These are phyloP conservation scores for Vitis cinerea DNA, from an alignment of 164 flowering plant species.

Conservation along the genomic window DNA sequence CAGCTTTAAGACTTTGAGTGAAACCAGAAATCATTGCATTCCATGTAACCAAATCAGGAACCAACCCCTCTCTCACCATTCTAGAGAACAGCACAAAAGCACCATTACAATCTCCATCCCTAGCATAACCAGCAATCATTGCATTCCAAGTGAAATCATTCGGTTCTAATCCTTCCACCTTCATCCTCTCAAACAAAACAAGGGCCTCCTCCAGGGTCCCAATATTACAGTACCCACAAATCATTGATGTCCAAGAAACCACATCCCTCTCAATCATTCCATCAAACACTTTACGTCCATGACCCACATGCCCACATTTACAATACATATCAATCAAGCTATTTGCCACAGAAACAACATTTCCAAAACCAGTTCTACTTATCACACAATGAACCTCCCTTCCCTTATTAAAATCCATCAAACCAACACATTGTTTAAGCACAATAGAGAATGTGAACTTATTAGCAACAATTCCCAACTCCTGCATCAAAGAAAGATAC, in stretches of 20 bases:
- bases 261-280: slow-evolving; percentile 45
- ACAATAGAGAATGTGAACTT: slow-evolving; percentile 48
- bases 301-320: slow-evolving; percentile 43
- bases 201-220: slow-evolving; percentile 32
- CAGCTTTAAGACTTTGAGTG: slow-evolving; percentile 30
- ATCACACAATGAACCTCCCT: slow-evolving; percentile 42
- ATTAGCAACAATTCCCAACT: slow-evolving; percentile 36
- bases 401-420: slow-evolving; percentile 56
- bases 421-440: slow-evolving; percentile 63
- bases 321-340: slow-evolving; percentile 61
- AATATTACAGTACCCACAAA: slow-evolving; percentile 47
- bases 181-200: slow-evolving; percentile 46
- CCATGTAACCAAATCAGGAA: slow-evolving; percentile 51
- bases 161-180: slow-evolving; percentile 47
- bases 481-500: slow-evolving; percentile 42
- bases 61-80: slow-evolving; percentile 53
- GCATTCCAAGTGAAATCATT: slow-evolving; percentile 74
- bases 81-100: slow-evolving; percentile 22
- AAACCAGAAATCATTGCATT: slow-evolving; percentile 39
- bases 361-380: slow-evolving; percentile 31
- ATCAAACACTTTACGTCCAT: slow-evolving; percentile 56
- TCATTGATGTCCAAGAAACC: slow-evolving; percentile 70
- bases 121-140: slow-evolving; percentile 42
- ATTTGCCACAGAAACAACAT: slow-evolving; percentile 43
- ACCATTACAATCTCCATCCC: slow-evolving; percentile 36